Percentiles rank a stretch among this genome's conserved stretches.
These are phyloP conservation scores for Cystofilobasidium macerans DNA, from an alignment of 768 basidiomycete species.

Conservation along the genomic window DNA sequence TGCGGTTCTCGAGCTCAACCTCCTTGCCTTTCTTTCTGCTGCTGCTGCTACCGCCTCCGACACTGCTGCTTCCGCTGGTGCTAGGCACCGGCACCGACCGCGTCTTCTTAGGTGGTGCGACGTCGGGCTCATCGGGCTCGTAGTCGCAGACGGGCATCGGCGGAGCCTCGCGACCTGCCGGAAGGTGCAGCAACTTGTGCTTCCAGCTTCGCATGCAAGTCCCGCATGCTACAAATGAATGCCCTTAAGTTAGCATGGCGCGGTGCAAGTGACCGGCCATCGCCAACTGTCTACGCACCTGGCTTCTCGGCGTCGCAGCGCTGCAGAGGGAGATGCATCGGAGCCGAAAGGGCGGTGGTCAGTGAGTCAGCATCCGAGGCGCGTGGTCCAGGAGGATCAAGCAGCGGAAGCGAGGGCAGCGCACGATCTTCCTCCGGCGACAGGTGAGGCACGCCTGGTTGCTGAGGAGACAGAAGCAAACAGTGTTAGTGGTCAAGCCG, in stretches of 20 bases:
- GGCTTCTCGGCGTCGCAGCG: conserved; percentile 12
- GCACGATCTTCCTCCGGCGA: background rate
- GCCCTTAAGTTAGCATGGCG: too few relatives aligned
- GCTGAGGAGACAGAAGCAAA: background rate
- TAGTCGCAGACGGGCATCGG: conserved; percentile 6
- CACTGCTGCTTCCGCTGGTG: background rate
- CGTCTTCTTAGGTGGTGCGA: background rate
- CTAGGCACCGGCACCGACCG: background rate
- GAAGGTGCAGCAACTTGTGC: background rate
- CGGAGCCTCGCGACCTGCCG: background rate
- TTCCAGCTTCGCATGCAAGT: background rate
- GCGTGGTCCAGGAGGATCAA: background rate
- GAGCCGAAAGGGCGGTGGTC: background rate
- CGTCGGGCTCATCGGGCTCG: background rate
- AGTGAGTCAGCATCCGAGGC: background rate
- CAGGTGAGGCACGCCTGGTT: background rate
- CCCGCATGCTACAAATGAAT: too few relatives aligned
- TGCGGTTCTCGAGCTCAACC: conserved; percentile 3
- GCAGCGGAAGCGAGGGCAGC: background rate
- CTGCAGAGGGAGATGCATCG: background rate
- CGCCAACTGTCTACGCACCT: too few relatives aligned
- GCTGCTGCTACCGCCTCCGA: too few relatives aligned
- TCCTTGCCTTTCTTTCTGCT: background rate
- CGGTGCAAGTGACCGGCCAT: too few relatives aligned
- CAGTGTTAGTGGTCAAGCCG: background rate